Evolutionary conservation across 176 grass and related monocot genomes (phyloP).

Genomic region (Olyra latifolia): DNA sequence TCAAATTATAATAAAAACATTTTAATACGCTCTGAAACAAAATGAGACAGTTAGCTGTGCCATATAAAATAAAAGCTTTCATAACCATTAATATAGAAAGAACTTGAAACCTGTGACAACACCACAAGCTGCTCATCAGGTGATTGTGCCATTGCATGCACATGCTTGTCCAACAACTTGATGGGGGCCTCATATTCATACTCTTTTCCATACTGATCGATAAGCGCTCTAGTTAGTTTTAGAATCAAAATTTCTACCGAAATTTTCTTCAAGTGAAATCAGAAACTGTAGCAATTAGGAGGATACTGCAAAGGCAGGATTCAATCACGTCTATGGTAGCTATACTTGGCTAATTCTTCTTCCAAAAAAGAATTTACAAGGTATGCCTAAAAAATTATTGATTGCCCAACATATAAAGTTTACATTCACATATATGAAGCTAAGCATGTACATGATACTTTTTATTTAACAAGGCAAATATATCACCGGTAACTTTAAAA

Average conservation of each 20-base stretch:
- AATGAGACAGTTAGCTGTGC: neutral
- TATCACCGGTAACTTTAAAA: neutral
- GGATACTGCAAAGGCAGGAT: neutral
- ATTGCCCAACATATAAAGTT: neutral
- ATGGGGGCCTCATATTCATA: conserved; percentile 97
- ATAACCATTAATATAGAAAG: neutral
- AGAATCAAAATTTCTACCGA: neutral
- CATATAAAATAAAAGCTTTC: neutral
- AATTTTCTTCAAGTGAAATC: neutral
- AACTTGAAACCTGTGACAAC: conserved; percentile 72
- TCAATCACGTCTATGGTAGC: neutral
- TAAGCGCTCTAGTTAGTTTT: conserved; percentile 38
- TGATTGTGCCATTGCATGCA: conserved; percentile 89
- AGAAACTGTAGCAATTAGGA: neutral
- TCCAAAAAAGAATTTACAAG: neutral
- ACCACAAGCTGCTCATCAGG: conserved; percentile 90
- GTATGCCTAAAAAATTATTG: no score
- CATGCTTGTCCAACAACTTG: conserved; percentile 96
- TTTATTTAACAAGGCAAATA: neutral
- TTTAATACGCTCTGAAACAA: neutral
- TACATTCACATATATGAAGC: neutral
- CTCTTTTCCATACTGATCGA: conserved; percentile 93
- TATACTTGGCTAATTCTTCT: neutral
- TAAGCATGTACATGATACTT: neutral
- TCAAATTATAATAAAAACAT: conserved; percentile 21